Base-by-base conservation (phyloP, 2,329 filamentous ascomycete genomes). In the Pleomassaria siparia region DNA sequence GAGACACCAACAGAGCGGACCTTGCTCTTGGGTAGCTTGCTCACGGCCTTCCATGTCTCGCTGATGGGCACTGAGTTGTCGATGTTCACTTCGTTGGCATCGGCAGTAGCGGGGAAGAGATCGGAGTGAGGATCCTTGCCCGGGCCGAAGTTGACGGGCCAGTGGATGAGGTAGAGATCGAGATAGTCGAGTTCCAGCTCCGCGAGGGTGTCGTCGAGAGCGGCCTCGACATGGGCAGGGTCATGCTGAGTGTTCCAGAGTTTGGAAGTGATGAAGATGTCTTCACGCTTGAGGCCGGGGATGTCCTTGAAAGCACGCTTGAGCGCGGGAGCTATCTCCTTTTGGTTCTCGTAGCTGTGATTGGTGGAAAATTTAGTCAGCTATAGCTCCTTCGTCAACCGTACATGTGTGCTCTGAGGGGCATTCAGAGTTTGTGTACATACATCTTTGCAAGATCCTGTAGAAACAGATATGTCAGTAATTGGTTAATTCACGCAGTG, bases 221-320 rank as follows among this genome's bases (percentile, higher is more conserved):
- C 67, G 12, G 56, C 54, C 43, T 73, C 60, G 16, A 72, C 50
- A 59, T 80, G 79, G 60, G 90, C 83, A 8, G 24, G 9, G 10
- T 30, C 7, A 77, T 94, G 88, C 81, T 89, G 92, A 59, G 84
- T 84, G 76, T 89, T 89, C 89, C 89, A 94, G 50, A 94, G 84
- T 79, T 94, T 95, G 71, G 86, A 89, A 54, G 90, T 88, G 67
- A 95, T 83, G 82, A 94, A 94, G 67, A 94, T 86, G 13, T 95
- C 88, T 40, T 33, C 30, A 33, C 30, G 30, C 30, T 33, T 33
- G 30, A 33, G 30, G 30, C 30, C 30, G 9, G 30, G 30, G 30
- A 33, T 33, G 30, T 33, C 30, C n/a, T 33, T 9, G 30, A 33
- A 33, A 15, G 30, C 30, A 15, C 30, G 30, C 30, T 36, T 36